Evolutionary conservation across 352 stramenopile species (phyloP), one percentile per base, ranked within the genome.

Genomic region (Pythium graminicola): DNA sequence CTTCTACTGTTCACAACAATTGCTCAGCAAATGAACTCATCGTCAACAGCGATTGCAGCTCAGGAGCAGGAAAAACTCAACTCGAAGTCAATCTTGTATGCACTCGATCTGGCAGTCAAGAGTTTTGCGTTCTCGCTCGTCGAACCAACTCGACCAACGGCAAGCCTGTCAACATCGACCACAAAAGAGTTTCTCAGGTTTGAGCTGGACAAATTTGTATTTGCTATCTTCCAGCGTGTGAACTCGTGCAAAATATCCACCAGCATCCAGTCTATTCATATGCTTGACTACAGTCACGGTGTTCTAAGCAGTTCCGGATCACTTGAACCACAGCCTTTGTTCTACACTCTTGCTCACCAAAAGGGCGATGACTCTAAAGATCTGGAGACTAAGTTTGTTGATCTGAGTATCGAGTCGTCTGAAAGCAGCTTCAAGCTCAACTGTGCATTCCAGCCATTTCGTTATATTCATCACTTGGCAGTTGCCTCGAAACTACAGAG

Each of bases 401-500:
- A 80, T 23, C 49, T 89, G 14, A 74, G 52, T 7, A 81, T 89
- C 10, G 76, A 89, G 36, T 72, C 69, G 0, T 74, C 72, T 0
- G 70, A 89, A 36, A 62, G 53, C 2, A 79, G 70, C 28, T 73
- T 89, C 31, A 68, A 73, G 29, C 45, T 89, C 2, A 67, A 69
- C 27, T 89, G 79, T 50, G 55, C 24, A 0, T 73, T 87, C 35
- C 70, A 81, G 48, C 67, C 72, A 6, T 89, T 89, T 44, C 59
- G 74, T 23, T 88, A 85, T 43, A 84, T 88, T 26, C 75, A 89
- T 50, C 83, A 88, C 31, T 39, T 89, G 16, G 76, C 73, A 17
- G 72, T 84, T 3, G 72, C 69, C 0, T 63, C 70, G 3, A 89
- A 86, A 47, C 62, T 89, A 3, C 74, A 82, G 26, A 64, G 66